Evolutionary conservation across 352 stramenopile species (phyloP), one percentile per base, ranked within the genome.

Genomic region (Globisporangium viniferum): DNA sequence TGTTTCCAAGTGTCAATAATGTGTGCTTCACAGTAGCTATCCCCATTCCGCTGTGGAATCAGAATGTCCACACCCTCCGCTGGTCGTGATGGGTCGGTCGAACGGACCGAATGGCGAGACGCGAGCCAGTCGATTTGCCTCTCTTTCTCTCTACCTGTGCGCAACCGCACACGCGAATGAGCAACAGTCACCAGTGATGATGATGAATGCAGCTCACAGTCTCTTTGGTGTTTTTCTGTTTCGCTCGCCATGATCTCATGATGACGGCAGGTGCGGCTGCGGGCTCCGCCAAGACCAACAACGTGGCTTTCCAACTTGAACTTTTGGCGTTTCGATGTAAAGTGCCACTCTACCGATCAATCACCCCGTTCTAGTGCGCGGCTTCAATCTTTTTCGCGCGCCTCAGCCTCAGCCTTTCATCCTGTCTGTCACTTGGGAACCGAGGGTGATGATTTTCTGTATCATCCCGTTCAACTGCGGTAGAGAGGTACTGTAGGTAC

Each of bases 261-360:
- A 51, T 55, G 48, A 31, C n/a, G 48, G 9, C 46, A 6, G 48
- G 6, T 9, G 48, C 20, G 20, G 48, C 48, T n/a, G 20, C 48
- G 48, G 14, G 4, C 15, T 51, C 44, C 8, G 14, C n/a, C 10
- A 5, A 49, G 12, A 15, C 48, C 3, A 22, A 6, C 22, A n/a
- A 10, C 48, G 48, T 55, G 48, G 48, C 10, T 55, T 31, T 29
- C 48, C 48, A 55, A 55, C 48, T 55, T 55, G 48, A 55, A 55
- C 48, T 55, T 55, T 27, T 55, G 8, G 48, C 20, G 24, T 60
- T n/a, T 46, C 18, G 31, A 60, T 55, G 48, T 9, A n/a, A 51
- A 51, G 44, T 51, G 44, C 15, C 18, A 51, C 44, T 51, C 44
- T 29, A 2, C 8, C 46, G 46, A 54, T 54, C 46, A 12, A 54